Evolutionary conservation across 257 asterid genomes (phyloP).

Genomic region (Osmanthus fragrans): DNA sequence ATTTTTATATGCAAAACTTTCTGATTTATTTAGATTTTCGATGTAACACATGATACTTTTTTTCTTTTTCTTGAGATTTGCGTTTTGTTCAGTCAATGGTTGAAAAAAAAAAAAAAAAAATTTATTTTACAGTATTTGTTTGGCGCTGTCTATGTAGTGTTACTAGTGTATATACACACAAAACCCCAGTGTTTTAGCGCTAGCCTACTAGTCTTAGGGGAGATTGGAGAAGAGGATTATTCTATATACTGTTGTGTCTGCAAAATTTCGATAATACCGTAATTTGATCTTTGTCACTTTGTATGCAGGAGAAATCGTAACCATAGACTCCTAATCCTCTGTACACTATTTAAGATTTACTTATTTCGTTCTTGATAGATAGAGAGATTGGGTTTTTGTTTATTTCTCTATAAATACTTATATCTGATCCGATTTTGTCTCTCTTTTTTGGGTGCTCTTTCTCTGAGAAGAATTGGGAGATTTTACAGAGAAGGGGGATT

Average conservation of each 20-base stretch:
- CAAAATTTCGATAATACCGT: slow-evolving; percentile 35
- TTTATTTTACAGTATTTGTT: slow-evolving; percentile 16
- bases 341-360: slow-evolving; percentile 10
- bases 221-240: slow-evolving; percentile 29
- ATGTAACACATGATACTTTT: slow-evolving; percentile 18
- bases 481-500: slow-evolving; percentile 20
- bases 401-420: slow-evolving; percentile 31
- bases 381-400: background rate
- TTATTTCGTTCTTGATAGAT: slow-evolving; percentile 15
- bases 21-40: slow-evolving; percentile 24
- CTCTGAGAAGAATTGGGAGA: slow-evolving; percentile 16
- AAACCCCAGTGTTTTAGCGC: background rate
- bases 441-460: slow-evolving; percentile 24
- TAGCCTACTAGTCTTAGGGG: slow-evolving; percentile 9
- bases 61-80: slow-evolving; percentile 39
- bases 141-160: slow-evolving; percentile 23
- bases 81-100: slow-evolving; percentile 33
- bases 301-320: slow-evolving; percentile 23
- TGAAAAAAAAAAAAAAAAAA: too few species aligned
- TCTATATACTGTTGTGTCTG: slow-evolving; percentile 29
- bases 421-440: slow-evolving; percentile 34
- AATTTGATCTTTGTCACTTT: slow-evolving; percentile 39
- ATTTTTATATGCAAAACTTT: slow-evolving; percentile 2
- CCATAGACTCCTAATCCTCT: slow-evolving; percentile 70
- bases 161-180: slow-evolving; percentile 16